phyloP scores from a whole-genome alignment of 1,284 basidiomycete species.

The Ustilago trichophora region DNA sequence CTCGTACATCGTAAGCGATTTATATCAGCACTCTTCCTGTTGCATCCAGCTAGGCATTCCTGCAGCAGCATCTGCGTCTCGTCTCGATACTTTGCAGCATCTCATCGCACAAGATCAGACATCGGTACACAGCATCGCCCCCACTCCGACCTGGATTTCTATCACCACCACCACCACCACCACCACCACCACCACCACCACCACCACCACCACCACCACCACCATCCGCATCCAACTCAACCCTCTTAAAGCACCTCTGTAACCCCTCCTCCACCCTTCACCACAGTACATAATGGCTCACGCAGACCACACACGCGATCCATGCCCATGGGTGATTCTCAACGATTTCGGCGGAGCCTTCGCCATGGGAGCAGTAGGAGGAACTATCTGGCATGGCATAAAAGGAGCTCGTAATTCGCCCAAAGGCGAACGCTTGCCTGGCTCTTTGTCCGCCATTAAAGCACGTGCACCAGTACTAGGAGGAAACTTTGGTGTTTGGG shows the following conservation, averaged over 20 bases:
- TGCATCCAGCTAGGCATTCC: too few species aligned
- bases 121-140: too few species aligned
- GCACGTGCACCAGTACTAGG: conserved; percentile 97
- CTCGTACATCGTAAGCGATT: too few species aligned
- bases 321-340: conserved; percentile 93
- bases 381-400: conserved; percentile 98
- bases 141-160: too few species aligned
- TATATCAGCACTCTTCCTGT: too few species aligned
- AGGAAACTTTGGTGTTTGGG: conserved; percentile 98
- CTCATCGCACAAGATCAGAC: too few species aligned
- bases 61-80: too few species aligned
- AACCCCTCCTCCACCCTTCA: neutral
- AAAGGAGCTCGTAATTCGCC: conserved; percentile 98
- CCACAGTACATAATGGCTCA: conserved; percentile 23
- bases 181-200: too few species aligned
- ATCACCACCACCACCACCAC: too few species aligned
- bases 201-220: neutral
- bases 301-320: conserved; percentile 61
- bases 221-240: neutral
- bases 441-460: conserved; percentile 95
- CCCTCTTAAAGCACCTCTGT: neutral
- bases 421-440: conserved; percentile 89
- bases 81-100: too few species aligned
- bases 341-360: conserved; percentile 95
- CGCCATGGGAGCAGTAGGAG: conserved; percentile 92